Percentiles rank a stretch among this genome's conserved stretches.
These are phyloP conservation scores for Ogataea nitratoaversa DNA, from an alignment of 805 yeast species.

Conservation along the genomic window DNA sequence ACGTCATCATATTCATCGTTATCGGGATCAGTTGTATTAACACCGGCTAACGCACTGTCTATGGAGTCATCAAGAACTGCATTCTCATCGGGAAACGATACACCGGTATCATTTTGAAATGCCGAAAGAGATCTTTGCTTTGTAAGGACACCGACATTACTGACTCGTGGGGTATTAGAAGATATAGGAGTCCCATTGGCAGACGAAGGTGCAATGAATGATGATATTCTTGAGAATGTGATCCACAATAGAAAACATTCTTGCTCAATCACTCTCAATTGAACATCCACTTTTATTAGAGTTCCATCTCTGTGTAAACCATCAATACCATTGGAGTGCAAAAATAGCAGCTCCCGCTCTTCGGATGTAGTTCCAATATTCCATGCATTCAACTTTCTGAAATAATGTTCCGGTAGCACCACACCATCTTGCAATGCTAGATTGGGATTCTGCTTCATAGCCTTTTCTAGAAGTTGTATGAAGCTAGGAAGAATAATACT, in stretches of 20 bases:
- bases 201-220: constrained; percentile 1
- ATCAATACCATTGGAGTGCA: constrained; percentile 60
- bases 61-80: too few relatives aligned
- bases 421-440: constrained; percentile 53
- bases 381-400: constrained; percentile 62
- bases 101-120: too few relatives aligned
- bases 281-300: constrained; percentile 65
- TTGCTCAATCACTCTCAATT: constrained; percentile 62
- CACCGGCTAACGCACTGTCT: too few relatives aligned
- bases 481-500: constrained; percentile 63
- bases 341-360: constrained; percentile 48
- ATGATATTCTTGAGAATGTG: constrained; percentile 61
- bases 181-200: background rate
- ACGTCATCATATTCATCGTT: background rate
- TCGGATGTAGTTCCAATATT: constrained; percentile 23
- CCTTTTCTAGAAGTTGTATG: constrained; percentile 38
- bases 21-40: constrained; percentile 1
- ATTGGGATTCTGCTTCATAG: constrained; percentile 37
- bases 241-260: constrained; percentile 74
- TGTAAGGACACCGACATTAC: too few relatives aligned
- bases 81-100: too few relatives aligned
- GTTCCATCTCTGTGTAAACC: constrained; percentile 73
- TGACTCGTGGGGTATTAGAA: too few relatives aligned
- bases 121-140: too few relatives aligned
- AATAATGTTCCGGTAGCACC: constrained; percentile 88